Percentiles rank a stretch among this genome's conserved stretches.
These are phyloP conservation scores for Eutrema salsugineum DNA, from an alignment of 441 rosid species.

Conservation along the genomic window DNA sequence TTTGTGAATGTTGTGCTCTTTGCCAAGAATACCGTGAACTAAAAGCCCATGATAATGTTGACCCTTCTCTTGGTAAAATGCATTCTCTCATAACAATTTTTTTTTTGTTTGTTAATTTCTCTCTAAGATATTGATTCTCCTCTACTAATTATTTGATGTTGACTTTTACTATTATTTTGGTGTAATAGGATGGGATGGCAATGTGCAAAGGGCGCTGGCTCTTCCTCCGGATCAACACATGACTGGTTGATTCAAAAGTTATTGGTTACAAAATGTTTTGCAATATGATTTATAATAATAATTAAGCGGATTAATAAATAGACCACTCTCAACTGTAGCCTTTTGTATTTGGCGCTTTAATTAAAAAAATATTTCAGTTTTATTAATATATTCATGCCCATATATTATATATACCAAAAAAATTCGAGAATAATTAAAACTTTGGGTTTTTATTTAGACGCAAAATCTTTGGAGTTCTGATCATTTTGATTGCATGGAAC, in stretches of 20 bases:
- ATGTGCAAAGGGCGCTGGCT: slow-evolving; percentile 4
- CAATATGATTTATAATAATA: background rate
- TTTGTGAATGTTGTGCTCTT: slow-evolving; percentile 64
- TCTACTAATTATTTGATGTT: background rate
- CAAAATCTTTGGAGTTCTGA: slow-evolving; percentile 19
- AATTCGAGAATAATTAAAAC: no score
- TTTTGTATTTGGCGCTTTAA: background rate
- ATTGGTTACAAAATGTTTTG: background rate
- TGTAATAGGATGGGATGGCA: slow-evolving; percentile 22
- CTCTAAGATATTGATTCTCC: no score
- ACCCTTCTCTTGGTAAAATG: slow-evolving; percentile 53
- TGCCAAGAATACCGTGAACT: slow-evolving; percentile 71
- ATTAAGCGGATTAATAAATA: background rate
- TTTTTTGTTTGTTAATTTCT: no score
- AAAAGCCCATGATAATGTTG: slow-evolving; percentile 48
- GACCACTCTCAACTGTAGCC: background rate
- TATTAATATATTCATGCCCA: no score
- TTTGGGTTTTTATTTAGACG: no score
- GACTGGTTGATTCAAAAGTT: background rate
- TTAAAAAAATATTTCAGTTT: background rate
- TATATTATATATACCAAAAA: no score
- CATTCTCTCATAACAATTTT: no score
- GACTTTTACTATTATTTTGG: background rate
- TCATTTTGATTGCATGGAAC: slow-evolving; percentile 20
- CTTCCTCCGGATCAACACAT: slow-evolving; percentile 19